Evolutionary conservation across 2,329 filamentous ascomycete species (phyloP), one percentile per base, ranked within the genome.

Genomic region (Colletotrichum noveboracense): DNA sequence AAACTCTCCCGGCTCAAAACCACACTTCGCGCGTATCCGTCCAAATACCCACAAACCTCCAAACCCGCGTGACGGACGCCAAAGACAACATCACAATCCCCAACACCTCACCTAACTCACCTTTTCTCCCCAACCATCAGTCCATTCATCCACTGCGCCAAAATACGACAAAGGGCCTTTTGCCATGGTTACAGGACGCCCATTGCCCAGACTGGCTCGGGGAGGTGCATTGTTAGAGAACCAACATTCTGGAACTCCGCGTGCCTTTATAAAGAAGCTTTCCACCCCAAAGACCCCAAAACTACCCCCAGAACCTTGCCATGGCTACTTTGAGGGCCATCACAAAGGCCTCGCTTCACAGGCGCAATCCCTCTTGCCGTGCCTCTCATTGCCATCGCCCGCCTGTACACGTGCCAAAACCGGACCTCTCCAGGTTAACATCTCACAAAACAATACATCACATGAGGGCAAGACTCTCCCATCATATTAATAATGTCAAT

Each of bases 401-500:
- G 2, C 14, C 36, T 16, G 0, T 7, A 18, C 1, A 16, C 14
- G 16, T 18, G 5, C 14, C 7, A 18, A 13, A 5, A 0, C 14
- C 14, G 0, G 13, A 1, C 1, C 5, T 34, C 6, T 6, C 12
- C 6, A 34, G 5, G 5, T 5, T 34, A 6, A 5, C 28, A 30
- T 10, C 28, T 30, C 28, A 10, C 24, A 24, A 3, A 24, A 24
- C 24, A 24, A 24, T 24, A 24, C 24, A 24, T 24, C 24, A 24
- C 24, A 24, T 5, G 6, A 34, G 2, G 6, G 0, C 1, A 36
- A 36, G 34, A 16, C 34, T 16, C 34, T 36, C 16, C 34, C 0
- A 18, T 38, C 36, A 38, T 38, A 66, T 66, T 58, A 67, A 58
- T 61, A 60, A 61, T 24, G 8, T 69, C 32, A 21, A 28, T 66